Evolutionary conservation across 345 rosid species (phyloP), one percentile per base, ranked within the genome.

Genomic region (Ailanthus altissimus): DNA sequence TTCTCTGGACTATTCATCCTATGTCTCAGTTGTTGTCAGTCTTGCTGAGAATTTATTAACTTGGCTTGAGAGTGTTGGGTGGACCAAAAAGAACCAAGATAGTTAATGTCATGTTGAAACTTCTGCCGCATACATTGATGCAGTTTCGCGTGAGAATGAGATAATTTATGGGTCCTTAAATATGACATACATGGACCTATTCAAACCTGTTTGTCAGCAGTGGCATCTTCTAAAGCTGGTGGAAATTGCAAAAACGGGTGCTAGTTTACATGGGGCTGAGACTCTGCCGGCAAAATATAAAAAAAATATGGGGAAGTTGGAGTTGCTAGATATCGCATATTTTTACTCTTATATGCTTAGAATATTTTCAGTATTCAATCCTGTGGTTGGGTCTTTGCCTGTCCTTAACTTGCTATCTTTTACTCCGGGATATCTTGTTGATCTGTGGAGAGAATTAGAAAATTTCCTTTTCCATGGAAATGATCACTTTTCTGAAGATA

Each of bases 331-430:
- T 76, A 81, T 95, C 78, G 88, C 90, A 70, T 85, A 92, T 77
- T 90, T 92, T 70, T 95, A 95, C 81, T 93, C 98, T 53, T 85
- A 84, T 85, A 85, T 92, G 88, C 89, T 95, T 81, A 89, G 96
- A 84, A 87, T 95, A 78, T 93, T 85, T 86, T 78, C 90, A 15
- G 71, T 84, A 79, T 73, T 88, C 73, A 90, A 90, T 85, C 91
- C 96, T 53, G 70, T 74, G 45, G 80, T 80, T 79, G 97, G 98
- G 46, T 81, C 92, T 5, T 86, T 93, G 84, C 92, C 97, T 81
- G 85, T 93, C 60, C 99, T 95, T 73, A 95, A 95, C 78, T 89
- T 92, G 93, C 84, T 95, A 54, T 86, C 99, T 79, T 95, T 95
- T 83, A 86, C 91, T 70, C 97, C 98, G 81, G 96, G 96, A 80